These are phyloP conservation scores for Eucalyptus tenuipes DNA, from an alignment of 345 rosid species.

Conservation along the genomic window DNA sequence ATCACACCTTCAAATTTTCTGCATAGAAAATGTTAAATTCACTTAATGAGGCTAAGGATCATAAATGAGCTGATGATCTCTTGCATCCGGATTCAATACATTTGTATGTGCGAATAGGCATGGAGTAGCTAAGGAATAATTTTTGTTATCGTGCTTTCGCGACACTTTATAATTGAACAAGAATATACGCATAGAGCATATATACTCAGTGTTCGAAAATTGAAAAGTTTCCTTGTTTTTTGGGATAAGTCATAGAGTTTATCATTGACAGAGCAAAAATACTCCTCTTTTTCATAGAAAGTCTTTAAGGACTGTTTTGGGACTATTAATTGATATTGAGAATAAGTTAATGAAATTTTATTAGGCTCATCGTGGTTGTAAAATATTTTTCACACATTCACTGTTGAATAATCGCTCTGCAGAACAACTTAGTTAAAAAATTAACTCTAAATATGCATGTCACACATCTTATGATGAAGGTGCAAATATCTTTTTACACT, in stretches of 20 bases:
- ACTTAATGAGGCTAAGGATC: not conserved
- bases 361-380: not conserved
- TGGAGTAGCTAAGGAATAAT: not conserved
- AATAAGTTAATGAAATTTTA: not conserved
- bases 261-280: not conserved
- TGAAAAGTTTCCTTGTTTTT: not conserved
- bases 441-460: not conserved
- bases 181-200: not conserved
- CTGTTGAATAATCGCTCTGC: not conserved
- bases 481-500: not conserved
- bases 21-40: not conserved
- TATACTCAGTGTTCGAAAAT: not conserved
- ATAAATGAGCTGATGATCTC: not conserved
- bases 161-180: not conserved
- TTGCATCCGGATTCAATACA: not conserved
- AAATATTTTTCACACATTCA: not conserved
- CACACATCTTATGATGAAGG: not conserved
- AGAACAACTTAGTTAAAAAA: not conserved
- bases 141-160: not conserved
- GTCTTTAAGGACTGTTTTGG: not conserved
- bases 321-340: not conserved
- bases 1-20: not conserved
- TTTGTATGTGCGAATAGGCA: not conserved
- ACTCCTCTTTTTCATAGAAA: not conserved
- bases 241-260: not conserved